phyloP scores from a whole-genome alignment of 768 basidiomycete species.

The Lentinula boryana region DNA sequence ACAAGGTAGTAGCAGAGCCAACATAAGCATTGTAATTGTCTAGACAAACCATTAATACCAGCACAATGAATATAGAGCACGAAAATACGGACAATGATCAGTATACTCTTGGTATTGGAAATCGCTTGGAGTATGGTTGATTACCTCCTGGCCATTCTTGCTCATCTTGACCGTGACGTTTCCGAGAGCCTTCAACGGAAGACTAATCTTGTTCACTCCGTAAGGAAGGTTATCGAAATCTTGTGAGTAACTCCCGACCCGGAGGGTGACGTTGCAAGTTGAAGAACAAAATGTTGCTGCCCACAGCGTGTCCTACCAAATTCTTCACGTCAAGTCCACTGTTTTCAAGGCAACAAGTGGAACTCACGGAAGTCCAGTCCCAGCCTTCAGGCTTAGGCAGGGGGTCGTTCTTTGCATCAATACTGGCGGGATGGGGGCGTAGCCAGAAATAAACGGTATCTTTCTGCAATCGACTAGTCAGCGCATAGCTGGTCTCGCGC shows the following conservation, averaged over 20 bases:
- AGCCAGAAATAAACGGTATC: conserved; percentile 54
- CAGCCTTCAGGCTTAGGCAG: conserved; percentile 43
- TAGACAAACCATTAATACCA: conserved; percentile 20
- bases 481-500: not conserved
- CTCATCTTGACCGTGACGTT: conserved; percentile 51
- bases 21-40: conserved; percentile 67
- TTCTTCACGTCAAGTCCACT: conserved; percentile 54
- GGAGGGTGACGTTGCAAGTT: conserved; percentile 46
- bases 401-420: conserved; percentile 34
- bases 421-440: conserved; percentile 55
- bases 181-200: conserved; percentile 46
- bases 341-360: conserved; percentile 12
- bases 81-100: conserved; percentile 22
- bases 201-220: conserved; percentile 59
- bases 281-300: conserved; percentile 54
- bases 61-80: not conserved
- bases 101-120: conserved; percentile 34
- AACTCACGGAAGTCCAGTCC: conserved; percentile 44
- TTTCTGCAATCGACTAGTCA: conserved; percentile 19
- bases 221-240: conserved; percentile 33
- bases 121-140: conserved; percentile 39
- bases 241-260: conserved; percentile 30
- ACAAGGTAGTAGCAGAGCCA: conserved; percentile 36
- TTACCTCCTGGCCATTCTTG: conserved; percentile 42
- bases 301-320: conserved; percentile 57